Evolutionary conservation across 495 filamentous ascomycete genomes (phyloP), one percentile per base, ranked within the genome.

Genomic region (Aspergillus nidulans): DNA sequence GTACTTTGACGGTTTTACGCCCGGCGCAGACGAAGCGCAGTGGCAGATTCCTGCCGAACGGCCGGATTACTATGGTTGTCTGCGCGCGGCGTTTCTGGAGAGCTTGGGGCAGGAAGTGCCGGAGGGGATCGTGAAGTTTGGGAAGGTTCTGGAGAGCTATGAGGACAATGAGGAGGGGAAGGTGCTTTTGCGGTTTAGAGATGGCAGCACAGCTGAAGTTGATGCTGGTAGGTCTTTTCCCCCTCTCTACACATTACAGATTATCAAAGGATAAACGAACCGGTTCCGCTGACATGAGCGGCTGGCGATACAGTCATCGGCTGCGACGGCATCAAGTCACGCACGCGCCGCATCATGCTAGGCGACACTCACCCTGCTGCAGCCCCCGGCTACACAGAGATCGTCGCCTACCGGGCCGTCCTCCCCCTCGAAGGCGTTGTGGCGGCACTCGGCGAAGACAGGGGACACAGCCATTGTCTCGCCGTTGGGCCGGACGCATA

Each of bases 401-500:
- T 53, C 25, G 45, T 48, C 15, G 56, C 56, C 13, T 58, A 42
- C 23, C 56, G 56, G n/a, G 43, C 42, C 1, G 23, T 58, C 23
- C 28, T 58, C 6, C 56, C 56, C 0, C 47, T 58, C 41, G 49
- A 53, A 4, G 49, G 41, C 10, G 49, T 50, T 1, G 49, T 49
- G 8, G 24, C 10, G 13, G 49, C 44, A 9, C 43, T 58, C 18
- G 49, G 56, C 9, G 43, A 49, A 23, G 34, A 58, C n/a, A 58
- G 47, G 36, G 50, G 43, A 16, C 16, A 13, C 25, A 58, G 44
- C 21, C 42, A 25, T 28, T 39, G 19, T 53, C 72, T 73, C 62
- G 71, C 77, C 56, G 26, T 73, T 3, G 76, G 77, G 0, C 72
- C 63, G 1, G 48, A 57, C 4, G 74, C 66, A 0, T 77, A 81